Evolutionary conservation across 2,329 filamentous ascomycete species (phyloP), one percentile per base, ranked within the genome.

Genomic region (Teratosphaeriaceae sp.): DNA sequence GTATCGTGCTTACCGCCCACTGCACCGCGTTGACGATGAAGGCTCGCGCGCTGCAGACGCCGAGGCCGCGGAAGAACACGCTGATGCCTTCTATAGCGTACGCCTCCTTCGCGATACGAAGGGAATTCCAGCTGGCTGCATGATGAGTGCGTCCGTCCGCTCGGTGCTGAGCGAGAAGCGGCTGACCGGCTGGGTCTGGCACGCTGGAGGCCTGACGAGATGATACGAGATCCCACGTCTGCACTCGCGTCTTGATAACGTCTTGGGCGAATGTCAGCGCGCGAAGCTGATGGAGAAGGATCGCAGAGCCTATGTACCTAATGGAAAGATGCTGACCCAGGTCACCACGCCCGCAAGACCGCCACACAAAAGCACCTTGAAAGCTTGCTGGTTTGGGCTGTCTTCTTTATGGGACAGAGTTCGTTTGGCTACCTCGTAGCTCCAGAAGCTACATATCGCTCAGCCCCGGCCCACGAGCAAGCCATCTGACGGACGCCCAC

Each of bases 21-120:
- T 82, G 79, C n/a, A 87, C 84, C 2, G 90, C 89, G 68, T 96
- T 96, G 29, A 96, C 90, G 40, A 94, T 70, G 62, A 97, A 96
- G 0, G 90, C 90, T 53, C 90, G 73, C 7, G 85, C 66, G 63
- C 86, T 94, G 64, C 90, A 97, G 23, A 95, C 74, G 1, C 80
- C 79, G 31, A 97, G 64, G 1, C 85, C 87, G 64, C 86, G 76
- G 67, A 90, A 92, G 71, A 94, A 94, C 20, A 87, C 85, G 38
- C 75, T 71, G 29, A 82, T 65, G 24, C 83, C 82, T 67, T 92
- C 87, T 5, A 73, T 80, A 46, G 72, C 71, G 58, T 90, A 94
- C 1, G 82, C 78, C 30, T 78, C 68, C 50, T 66, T 77, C 0
- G 85, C 78, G 31, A 90, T 73, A 33, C 79, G 73, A 20, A 84